Evolutionary conservation across 139 green algal genomes (phyloP), one percentile per base, ranked within the genome.

Genomic region (Pleodorina starrii): DNA sequence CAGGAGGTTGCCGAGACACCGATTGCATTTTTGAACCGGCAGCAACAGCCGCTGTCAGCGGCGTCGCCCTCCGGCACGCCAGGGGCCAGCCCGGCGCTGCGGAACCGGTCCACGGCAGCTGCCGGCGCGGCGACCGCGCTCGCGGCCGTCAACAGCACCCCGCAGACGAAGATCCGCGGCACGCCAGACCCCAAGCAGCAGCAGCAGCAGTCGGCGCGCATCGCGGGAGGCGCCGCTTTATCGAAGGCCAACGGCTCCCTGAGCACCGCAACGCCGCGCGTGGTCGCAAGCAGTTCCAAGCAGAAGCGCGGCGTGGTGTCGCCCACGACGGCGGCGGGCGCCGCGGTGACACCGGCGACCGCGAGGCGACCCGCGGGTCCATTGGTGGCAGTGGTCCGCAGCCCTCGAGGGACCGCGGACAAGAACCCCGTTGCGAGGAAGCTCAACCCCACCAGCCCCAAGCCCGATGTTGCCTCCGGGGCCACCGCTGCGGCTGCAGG

Each of bases 381-480:
- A 4, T 19, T 23, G 6, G 63, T 9, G 63, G 27, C n/a, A 23
- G 63, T 19, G n/a, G 27, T 23, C 27, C 63, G 63, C 63, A 73
- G 63, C 19, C 63, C 63, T 11, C 63, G 27, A 19, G 27, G 63
- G 16, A 6, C 21, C n/a, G 63, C 27, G 32, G 63, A 73, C 19
- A 66, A 66, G 54, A 19, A 23, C 27, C 19, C 63, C 63, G 63
- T 73, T 19, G 63, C 32, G 2, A 19, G 63, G 63, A 32, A 16
- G 63, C 63, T 73, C 63, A 73, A 73, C 63, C n/a, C 63, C 21
- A 73, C 63, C 27, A 73, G 63, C 32, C 63, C 63, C 63, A 32
- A 38, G 63, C n/a, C 21, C 5, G 63, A 38, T 38, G 2, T 73
- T 6, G 48, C 48, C 12, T 57, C 10, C 48, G 11, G 48, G 11